These are phyloP conservation scores for Triticum dicoccoides DNA, from an alignment of 176 grass and related monocot species.

Conservation along the genomic window DNA sequence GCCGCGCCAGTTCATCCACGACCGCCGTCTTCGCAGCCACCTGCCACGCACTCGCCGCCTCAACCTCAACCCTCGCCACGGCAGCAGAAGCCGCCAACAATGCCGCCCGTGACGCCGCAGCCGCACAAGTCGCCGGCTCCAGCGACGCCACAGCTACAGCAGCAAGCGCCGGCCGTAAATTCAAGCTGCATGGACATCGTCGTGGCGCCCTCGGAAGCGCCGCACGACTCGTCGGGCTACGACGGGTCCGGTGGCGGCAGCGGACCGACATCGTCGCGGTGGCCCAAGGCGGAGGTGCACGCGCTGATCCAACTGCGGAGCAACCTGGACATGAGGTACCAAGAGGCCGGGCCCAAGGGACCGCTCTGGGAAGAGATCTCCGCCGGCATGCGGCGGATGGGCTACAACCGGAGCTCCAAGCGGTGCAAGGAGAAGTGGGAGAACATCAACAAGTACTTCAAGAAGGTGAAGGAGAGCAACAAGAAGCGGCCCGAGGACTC, in stretches of 20 bases:
- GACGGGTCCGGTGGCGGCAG: conserved; percentile 42
- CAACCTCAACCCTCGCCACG: conserved; percentile 26
- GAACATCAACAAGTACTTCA: conserved; percentile 99
- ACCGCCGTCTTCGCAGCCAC: not conserved
- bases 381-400: conserved; percentile 62
- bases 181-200: conserved; percentile 52
- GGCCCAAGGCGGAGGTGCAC: conserved; percentile 97
- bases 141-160: conserved; percentile 6
- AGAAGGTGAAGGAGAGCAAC: conserved; percentile 99
- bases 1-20: conserved; percentile 1
- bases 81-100: conserved; percentile 3
- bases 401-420: conserved; percentile 83
- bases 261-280: conserved; percentile 53
- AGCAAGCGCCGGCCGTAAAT: conserved; percentile 21
- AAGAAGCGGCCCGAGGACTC: conserved; percentile 93
- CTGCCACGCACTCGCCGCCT: conserved; percentile 22
- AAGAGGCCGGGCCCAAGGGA: conserved; percentile 88
- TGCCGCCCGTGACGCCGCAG: conserved; percentile 4
- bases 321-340: conserved; percentile 74
- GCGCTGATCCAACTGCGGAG: conserved; percentile 83
- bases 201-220: conserved; percentile 21
- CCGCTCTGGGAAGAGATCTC: conserved; percentile 99
- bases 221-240: conserved; percentile 30
- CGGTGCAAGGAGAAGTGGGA: conserved; percentile 99
- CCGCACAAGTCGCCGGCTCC: conserved; percentile 31